Percentiles rank a stretch among this genome's conserved stretches.
phyloP scores from a whole-genome alignment of 2,329 filamentous ascomycete genomes.

The Colletotrichum graminicola region DNA sequence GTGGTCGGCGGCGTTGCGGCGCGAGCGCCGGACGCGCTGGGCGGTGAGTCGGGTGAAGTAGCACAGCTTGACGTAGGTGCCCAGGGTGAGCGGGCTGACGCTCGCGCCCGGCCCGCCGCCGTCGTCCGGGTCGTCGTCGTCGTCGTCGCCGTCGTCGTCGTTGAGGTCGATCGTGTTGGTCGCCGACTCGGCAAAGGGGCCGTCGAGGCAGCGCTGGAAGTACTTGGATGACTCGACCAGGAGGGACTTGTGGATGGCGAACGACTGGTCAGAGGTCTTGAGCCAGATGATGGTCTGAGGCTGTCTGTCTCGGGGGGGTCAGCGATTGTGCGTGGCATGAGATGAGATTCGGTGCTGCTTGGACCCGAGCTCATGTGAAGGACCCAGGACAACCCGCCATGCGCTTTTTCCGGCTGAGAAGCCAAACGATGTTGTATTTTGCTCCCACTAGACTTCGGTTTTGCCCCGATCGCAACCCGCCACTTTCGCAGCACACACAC shows the following conservation, averaged over 20 bases:
- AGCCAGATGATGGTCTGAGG: conserved; percentile 39
- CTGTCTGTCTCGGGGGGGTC: conserved; percentile 20
- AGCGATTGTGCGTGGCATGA: not conserved
- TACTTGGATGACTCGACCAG: conserved; percentile 38
- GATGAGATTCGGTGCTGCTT: not conserved
- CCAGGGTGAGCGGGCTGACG: conserved; percentile 23
- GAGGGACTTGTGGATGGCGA: conserved; percentile 36
- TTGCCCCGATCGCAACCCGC: not conserved
- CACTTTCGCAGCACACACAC: not conserved
- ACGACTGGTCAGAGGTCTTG: conserved; percentile 26
- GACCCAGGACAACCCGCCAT: too few relatives aligned
- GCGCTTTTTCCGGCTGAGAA: not conserved
- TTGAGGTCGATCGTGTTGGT: conserved; percentile 37
- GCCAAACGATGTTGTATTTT: not conserved
- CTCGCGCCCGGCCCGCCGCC: not conserved
- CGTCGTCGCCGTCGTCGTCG: conserved; percentile 11
- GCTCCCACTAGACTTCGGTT: too few relatives aligned
- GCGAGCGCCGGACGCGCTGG: conserved; percentile 35
- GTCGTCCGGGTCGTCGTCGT: conserved; percentile 18
- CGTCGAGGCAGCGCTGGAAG: conserved; percentile 38
- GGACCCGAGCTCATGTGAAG: not conserved
- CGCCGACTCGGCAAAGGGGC: conserved; percentile 28
- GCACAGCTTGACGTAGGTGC: conserved; percentile 39
- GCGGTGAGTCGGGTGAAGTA: conserved; percentile 38
- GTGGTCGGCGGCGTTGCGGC: conserved; percentile 22